Conservation (phyloP, 1,139 yeast genomes). For the Insectozyma bohioensis region DNA sequence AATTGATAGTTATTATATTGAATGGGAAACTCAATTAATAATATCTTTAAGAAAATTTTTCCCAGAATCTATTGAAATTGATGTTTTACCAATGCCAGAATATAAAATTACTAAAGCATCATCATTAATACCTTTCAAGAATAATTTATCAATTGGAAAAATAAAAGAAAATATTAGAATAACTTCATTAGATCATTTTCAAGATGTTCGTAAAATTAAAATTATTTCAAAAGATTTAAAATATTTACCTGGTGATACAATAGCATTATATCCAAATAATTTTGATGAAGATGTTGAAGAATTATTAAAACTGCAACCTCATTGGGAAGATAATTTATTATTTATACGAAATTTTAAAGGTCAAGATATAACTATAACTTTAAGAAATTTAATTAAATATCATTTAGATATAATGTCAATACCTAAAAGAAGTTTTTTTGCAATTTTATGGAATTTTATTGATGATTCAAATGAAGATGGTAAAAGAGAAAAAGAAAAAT, state of each 20-base stretch:
- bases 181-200: conserved; percentile 75
- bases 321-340: conserved; percentile 74
- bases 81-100: conserved; percentile 20
- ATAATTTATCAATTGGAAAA: conserved; percentile 32
- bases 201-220: conserved; percentile 75
- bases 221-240: conserved; percentile 36
- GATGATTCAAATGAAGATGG: conserved; percentile 41
- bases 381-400: conserved; percentile 70
- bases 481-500: conserved; percentile 66
- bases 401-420: conserved; percentile 81
- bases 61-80: conserved; percentile 15
- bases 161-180: conserved; percentile 55
- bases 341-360: conserved; percentile 24
- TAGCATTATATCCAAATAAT: conserved; percentile 75
- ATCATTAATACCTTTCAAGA: neutral
- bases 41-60: conserved; percentile 27
- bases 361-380: conserved; percentile 59
- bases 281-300: conserved; percentile 61
- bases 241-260: conserved; percentile 78
- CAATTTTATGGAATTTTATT: conserved; percentile 70
- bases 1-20: conserved; percentile 70
- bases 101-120: conserved; percentile 9
- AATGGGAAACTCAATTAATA: conserved; percentile 64
- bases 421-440: conserved; percentile 82
- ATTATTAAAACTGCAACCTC: conserved; percentile 64